Conservation (phyloP, 2,329 filamentous ascomycete species). For the Cladorrhinum sp. region DNA sequence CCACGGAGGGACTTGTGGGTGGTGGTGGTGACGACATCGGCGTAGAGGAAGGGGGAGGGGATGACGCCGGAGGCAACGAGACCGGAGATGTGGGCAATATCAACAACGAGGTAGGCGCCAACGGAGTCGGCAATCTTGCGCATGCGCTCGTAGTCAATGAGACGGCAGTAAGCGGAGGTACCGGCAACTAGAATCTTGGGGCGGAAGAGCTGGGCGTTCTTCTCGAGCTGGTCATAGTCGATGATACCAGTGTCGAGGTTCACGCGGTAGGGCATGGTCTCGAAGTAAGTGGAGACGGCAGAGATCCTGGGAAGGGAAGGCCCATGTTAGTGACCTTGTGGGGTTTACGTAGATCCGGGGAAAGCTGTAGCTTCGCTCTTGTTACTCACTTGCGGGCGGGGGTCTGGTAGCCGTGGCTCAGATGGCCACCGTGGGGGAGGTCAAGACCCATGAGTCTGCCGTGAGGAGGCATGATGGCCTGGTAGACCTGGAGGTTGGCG, state of each 20-base stretch:
- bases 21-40: slow-evolving; percentile 96
- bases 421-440: slow-evolving; percentile 88
- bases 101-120: slow-evolving; percentile 90
- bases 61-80: slow-evolving; percentile 91
- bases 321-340: slow-evolving; percentile 1
- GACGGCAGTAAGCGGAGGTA: slow-evolving; percentile 95
- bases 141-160: slow-evolving; percentile 97
- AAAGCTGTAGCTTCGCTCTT: neutral
- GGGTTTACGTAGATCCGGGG: neutral
- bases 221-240: slow-evolving; percentile 90
- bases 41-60: slow-evolving; percentile 85
- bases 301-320: slow-evolving; percentile 63
- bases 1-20: slow-evolving; percentile 99
- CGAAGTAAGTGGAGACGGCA: slow-evolving; percentile 96
- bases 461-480: slow-evolving; percentile 93
- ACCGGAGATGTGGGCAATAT: slow-evolving; percentile 99
- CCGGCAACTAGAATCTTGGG: slow-evolving; percentile 95
- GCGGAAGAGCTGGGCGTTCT: slow-evolving; percentile 86
- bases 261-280: slow-evolving; percentile 95
- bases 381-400: slow-evolving; percentile 76
- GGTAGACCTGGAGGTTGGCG: slow-evolving; percentile 97
- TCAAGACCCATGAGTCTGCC: slow-evolving; percentile 97
- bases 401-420: slow-evolving; percentile 97
- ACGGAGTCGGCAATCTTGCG: slow-evolving; percentile 91
- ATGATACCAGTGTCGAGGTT: slow-evolving; percentile 89